These are phyloP conservation scores for Melanogaster broomeanus DNA, from an alignment of 768 basidiomycete genomes.

Conservation along the genomic window DNA sequence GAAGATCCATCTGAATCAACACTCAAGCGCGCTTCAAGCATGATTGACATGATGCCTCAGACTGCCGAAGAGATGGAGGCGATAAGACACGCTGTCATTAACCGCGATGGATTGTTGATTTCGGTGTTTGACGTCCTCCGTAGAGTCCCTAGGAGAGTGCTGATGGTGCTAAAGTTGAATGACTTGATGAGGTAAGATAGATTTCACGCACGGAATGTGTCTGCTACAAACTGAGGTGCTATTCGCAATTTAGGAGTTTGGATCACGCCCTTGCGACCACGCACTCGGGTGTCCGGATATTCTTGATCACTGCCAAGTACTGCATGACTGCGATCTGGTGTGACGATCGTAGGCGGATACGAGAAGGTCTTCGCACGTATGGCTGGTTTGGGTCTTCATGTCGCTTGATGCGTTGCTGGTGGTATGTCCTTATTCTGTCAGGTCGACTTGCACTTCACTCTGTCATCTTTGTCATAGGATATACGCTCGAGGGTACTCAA, in stretches of 20 bases:
- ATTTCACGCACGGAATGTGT: neutral
- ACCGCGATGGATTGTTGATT: slow-evolving; percentile 77
- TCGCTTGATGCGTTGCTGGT: slow-evolving; percentile 68
- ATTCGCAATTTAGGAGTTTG: slow-evolving; percentile 59
- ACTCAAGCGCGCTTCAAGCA: slow-evolving; percentile 67
- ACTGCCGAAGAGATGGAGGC: slow-evolving; percentile 77
- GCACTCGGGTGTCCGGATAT: slow-evolving; percentile 83
- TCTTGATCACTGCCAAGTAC: slow-evolving; percentile 88
- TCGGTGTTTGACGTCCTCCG: slow-evolving; percentile 89
- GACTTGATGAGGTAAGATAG: slow-evolving; percentile 70
- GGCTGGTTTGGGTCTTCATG: slow-evolving; percentile 48
- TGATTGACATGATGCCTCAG: slow-evolving; percentile 75
- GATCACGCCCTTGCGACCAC: slow-evolving; percentile 89
- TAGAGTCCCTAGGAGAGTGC: slow-evolving; percentile 77
- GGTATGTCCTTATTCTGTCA: slow-evolving; percentile 46
- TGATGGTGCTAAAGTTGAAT: slow-evolving; percentile 86
- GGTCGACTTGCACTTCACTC: slow-evolving; percentile 1
- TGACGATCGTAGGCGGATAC: slow-evolving; percentile 59
- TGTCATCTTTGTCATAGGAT: slow-evolving; percentile 43
- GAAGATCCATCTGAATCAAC: slow-evolving; percentile 31
- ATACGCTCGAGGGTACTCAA: slow-evolving; percentile 55
- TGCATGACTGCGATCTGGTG: slow-evolving; percentile 81
- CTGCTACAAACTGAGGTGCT: neutral
- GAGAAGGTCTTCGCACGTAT: slow-evolving; percentile 48
- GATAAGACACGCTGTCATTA: slow-evolving; percentile 80